Evolutionary conservation across 495 filamentous ascomycete genomes (phyloP).

Genomic region (Pseudomonodictys pantanalensis): DNA sequence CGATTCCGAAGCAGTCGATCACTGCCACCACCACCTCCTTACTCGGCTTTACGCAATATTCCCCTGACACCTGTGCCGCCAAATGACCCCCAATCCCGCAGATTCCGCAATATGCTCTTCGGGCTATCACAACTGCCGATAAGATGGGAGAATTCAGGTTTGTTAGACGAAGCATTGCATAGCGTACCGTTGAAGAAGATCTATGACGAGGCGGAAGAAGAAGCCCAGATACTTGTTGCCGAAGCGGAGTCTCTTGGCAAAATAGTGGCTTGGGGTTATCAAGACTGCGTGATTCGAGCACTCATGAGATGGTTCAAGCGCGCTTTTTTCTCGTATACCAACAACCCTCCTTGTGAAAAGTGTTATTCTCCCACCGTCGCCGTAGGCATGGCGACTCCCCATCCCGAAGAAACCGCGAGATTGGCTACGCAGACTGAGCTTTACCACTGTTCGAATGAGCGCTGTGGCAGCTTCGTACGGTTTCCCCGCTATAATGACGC

Average conservation of each 20-base stretch:
- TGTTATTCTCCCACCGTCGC: slow-evolving; percentile 79
- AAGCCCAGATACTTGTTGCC: slow-evolving; percentile 78
- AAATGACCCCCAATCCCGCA: slow-evolving; percentile 68
- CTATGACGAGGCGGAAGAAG: slow-evolving; percentile 91
- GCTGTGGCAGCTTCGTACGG: slow-evolving; percentile 74
- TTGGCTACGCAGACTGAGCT: slow-evolving; percentile 84
- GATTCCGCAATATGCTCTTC: slow-evolving; percentile 79
- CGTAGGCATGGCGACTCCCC: slow-evolving; percentile 76
- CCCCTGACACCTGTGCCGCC: slow-evolving; percentile 81
- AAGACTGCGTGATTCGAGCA: slow-evolving; percentile 93
- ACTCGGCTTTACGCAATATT: slow-evolving; percentile 66
- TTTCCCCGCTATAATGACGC: slow-evolving; percentile 96
- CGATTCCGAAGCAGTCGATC: too few relatives aligned
- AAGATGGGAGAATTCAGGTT: slow-evolving; percentile 94
- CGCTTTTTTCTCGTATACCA: slow-evolving; percentile 92
- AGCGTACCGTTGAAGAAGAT: slow-evolving; percentile 86
- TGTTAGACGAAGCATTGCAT: slow-evolving; percentile 87
- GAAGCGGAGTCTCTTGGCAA: slow-evolving; percentile 78
- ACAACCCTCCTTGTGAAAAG: slow-evolving; percentile 80
- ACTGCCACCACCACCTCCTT: slow-evolving; percentile 61
- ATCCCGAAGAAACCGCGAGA: slow-evolving; percentile 80
- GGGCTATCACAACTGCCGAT: slow-evolving; percentile 78
- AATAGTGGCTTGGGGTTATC: slow-evolving; percentile 93
- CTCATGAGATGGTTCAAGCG: slow-evolving; percentile 95
- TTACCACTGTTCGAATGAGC: slow-evolving; percentile 71